These are phyloP conservation scores for Cercospora nicotianae DNA, from an alignment of 2,329 filamentous ascomycete species.

Conservation along the genomic window DNA sequence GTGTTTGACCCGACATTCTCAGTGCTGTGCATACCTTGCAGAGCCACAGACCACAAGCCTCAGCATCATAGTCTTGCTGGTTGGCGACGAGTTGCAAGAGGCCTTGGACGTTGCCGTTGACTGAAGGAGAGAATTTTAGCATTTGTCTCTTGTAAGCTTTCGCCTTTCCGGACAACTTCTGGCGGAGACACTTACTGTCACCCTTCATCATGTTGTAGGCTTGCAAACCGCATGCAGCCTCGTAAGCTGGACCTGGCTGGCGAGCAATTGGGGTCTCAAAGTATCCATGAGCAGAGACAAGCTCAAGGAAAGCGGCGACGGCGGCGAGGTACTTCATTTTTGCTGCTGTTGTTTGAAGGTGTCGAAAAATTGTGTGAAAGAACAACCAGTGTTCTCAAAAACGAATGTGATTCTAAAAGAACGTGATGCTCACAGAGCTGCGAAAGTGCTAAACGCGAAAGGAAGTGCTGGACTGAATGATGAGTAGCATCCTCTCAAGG, in stretches of 20 bases:
- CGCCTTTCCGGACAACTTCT: too few species aligned
- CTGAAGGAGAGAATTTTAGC: background rate
- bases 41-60: slow-evolving; percentile 32
- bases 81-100: slow-evolving; percentile 50
- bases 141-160: background rate
- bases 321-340: slow-evolving; percentile 38
- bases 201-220: slow-evolving; percentile 54
- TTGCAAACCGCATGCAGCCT: slow-evolving; percentile 55
- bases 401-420: slow-evolving; percentile 17
- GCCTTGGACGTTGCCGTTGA: slow-evolving; percentile 59
- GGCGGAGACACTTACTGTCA: slow-evolving; percentile 42
- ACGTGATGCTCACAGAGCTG: slow-evolving; percentile 24
- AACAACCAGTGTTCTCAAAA: slow-evolving; percentile 21
- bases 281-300: slow-evolving; percentile 56
- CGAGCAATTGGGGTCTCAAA: slow-evolving; percentile 52
- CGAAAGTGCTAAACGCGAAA: background rate
- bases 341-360: background rate
- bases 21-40: slow-evolving; percentile 47
- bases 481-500: background rate
- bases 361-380: background rate
- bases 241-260: slow-evolving; percentile 54
- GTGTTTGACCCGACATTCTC: background rate
- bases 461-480: background rate
- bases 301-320: slow-evolving; percentile 47
- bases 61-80: slow-evolving; percentile 32